phyloP scores from a whole-genome alignment of 371 early-diverging fungal species.

The Mucor saturninus region DNA sequence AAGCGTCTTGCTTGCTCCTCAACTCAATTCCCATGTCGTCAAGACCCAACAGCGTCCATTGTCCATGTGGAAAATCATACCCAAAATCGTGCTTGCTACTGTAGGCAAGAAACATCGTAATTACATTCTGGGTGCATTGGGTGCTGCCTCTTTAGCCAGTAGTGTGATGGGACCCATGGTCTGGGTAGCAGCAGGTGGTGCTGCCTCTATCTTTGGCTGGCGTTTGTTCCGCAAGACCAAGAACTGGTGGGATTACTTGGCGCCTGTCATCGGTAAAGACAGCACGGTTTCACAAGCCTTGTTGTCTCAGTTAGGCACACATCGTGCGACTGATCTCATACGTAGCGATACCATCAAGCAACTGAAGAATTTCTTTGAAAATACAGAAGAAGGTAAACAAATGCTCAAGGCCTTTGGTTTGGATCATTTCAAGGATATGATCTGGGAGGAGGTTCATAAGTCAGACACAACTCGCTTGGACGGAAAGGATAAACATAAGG shows the following conservation, averaged over 20 bases:
- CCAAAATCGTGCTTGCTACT: slow-evolving; percentile 32
- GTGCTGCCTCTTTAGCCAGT: slow-evolving; percentile 31
- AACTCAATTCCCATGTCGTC: neutral
- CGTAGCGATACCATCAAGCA: slow-evolving; percentile 36
- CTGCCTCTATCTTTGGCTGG: slow-evolving; percentile 37
- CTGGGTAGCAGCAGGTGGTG: slow-evolving; percentile 40
- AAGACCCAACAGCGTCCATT: slow-evolving; percentile 19
- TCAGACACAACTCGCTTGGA: slow-evolving; percentile 18
- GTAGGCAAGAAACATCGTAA: slow-evolving; percentile 31
- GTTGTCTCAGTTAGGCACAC: slow-evolving; percentile 32
- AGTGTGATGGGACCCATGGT: slow-evolving; percentile 39
- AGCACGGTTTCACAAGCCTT: slow-evolving; percentile 6
- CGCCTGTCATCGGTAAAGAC: slow-evolving; percentile 4
- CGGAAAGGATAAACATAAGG: slow-evolving; percentile 6
- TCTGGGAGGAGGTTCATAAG: slow-evolving; percentile 28
- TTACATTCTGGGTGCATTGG: slow-evolving; percentile 26
- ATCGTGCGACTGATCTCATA: slow-evolving; percentile 35
- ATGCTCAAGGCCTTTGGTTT: slow-evolving; percentile 33
- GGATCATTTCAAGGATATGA: slow-evolving; percentile 33
- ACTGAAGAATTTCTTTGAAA: slow-evolving; percentile 31
- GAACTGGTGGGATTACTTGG: slow-evolving; percentile 38
- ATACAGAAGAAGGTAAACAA: slow-evolving; percentile 27
- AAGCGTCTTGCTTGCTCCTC: neutral
- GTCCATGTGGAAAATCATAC: slow-evolving; percentile 35
- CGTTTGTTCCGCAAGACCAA: slow-evolving; percentile 35